A percentile compares a stretch with the other conserved stretches of the same genome.
Evolutionary conservation across 495 filamentous ascomycete species (phyloP).

Genomic region (Lichenothelia convexa): DNA sequence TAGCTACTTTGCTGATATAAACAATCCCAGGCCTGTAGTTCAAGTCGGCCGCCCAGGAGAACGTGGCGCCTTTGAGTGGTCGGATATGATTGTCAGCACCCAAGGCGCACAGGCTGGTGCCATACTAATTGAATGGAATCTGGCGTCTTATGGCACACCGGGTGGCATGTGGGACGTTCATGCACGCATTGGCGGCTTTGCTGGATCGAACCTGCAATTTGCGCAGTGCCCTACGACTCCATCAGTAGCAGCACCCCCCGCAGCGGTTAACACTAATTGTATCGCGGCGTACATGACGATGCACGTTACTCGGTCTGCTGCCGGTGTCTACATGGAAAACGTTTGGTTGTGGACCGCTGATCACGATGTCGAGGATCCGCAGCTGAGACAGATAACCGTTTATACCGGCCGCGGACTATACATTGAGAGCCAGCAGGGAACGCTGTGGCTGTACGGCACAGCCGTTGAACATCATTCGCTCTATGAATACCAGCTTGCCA

Average conservation of each 20-base stretch:
- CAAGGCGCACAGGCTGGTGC: slow-evolving; percentile 20
- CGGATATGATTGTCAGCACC: slow-evolving; percentile 28
- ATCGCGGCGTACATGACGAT: slow-evolving; percentile 49
- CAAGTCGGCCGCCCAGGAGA: slow-evolving; percentile 20
- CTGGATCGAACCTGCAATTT: slow-evolving; percentile 31
- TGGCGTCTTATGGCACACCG: slow-evolving; percentile 13
- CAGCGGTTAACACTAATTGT: slow-evolving; percentile 34
- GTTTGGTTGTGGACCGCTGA: slow-evolving; percentile 57
- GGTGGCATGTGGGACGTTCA: slow-evolving; percentile 42
- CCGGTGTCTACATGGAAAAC: slow-evolving; percentile 53
- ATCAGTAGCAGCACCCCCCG: slow-evolving; percentile 28
- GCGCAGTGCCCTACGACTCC: slow-evolving; percentile 32
- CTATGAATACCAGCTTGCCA: slow-evolving; percentile 20
- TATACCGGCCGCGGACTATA: slow-evolving; percentile 51
- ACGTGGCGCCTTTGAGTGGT: slow-evolving; percentile 17
- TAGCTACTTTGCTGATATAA: slow-evolving; percentile 17
- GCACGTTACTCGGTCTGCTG: slow-evolving; percentile 48
- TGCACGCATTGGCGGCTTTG: slow-evolving; percentile 36
- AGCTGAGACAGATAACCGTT: slow-evolving; percentile 42
- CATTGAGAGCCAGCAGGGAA: slow-evolving; percentile 32
- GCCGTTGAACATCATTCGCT: slow-evolving; percentile 19
- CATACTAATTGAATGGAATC: slow-evolving; percentile 21
- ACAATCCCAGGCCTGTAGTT: slow-evolving; percentile 22
- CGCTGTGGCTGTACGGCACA: slow-evolving; percentile 35
- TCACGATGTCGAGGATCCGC: slow-evolving; percentile 48